These are phyloP conservation scores for Eimeria nieschulzi DNA, from an alignment of 169 alveolate genomes.

Conservation along the genomic window DNA sequence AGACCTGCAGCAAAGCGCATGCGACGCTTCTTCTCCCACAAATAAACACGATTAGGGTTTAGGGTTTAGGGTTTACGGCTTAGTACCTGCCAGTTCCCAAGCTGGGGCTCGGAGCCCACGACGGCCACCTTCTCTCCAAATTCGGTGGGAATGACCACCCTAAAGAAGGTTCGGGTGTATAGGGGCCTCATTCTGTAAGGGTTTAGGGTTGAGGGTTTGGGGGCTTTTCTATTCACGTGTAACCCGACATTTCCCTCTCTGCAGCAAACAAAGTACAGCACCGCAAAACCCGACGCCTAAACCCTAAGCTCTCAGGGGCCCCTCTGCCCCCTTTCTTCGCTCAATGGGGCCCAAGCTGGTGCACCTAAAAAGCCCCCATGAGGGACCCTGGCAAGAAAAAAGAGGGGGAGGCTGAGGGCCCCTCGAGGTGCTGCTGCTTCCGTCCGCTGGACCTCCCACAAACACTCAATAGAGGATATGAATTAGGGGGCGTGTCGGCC, in stretches of 20 bases:
- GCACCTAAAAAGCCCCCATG: no score
- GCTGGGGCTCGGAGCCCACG: constrained; percentile 60
- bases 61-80: not conserved
- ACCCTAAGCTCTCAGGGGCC: not conserved
- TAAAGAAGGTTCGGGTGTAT: constrained; percentile 64
- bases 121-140: constrained; percentile 74
- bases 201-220: not conserved
- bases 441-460: no score
- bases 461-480: no score
- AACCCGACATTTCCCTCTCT: constrained; percentile 14
- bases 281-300: not conserved
- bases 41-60: not conserved
- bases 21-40: not conserved
- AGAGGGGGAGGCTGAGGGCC: no score
- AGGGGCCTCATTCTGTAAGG: constrained; percentile 42
- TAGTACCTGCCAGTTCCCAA: constrained; percentile 68
- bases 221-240: not conserved
- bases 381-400: no score
- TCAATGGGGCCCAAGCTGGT: no score
- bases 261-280: not conserved
- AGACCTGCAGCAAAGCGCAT: not conserved
- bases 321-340: no score
- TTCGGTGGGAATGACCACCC: constrained; percentile 70
- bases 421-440: no score
- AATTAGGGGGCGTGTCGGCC: no score